These are phyloP conservation scores for Tetrapisispora nanseiensis DNA, from an alignment of 805 yeast genomes.

Conservation along the genomic window DNA sequence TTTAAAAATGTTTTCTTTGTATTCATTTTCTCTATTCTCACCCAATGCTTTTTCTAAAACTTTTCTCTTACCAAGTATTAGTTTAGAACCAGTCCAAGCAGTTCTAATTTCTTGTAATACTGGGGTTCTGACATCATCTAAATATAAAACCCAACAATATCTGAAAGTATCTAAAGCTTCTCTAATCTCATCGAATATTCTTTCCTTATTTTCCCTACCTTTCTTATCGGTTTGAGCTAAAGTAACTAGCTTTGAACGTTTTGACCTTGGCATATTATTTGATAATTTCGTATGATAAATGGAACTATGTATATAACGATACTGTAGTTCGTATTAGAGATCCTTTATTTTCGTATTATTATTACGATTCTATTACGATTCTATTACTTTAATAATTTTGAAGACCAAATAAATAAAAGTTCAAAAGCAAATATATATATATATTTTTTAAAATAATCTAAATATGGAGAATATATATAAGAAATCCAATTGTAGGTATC, in stretches of 20 bases:
- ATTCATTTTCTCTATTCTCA: conserved; percentile 77
- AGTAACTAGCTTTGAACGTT: conserved; percentile 91
- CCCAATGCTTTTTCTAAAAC: conserved; percentile 92
- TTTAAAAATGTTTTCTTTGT: conserved; percentile 70
- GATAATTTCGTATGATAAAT: too few species aligned
- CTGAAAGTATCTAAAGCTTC: conserved; percentile 65
- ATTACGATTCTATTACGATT: too few species aligned
- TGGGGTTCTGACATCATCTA: conserved; percentile 92
- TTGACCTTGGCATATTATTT: conserved; percentile 99
- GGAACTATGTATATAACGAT: too few species aligned
- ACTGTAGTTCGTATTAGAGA: too few species aligned
- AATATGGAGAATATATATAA: too few species aligned
- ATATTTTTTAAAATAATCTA: too few species aligned
- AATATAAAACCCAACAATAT: conserved; percentile 75
- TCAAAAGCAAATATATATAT: too few species aligned
- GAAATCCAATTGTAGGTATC: too few species aligned
- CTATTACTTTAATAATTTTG: too few species aligned
- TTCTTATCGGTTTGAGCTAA: conserved; percentile 94
- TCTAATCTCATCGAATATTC: conserved; percentile 86
- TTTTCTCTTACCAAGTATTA: conserved; percentile 84
- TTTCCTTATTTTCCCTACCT: conserved; percentile 84
- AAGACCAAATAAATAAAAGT: too few species aligned
- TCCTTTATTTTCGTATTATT: too few species aligned
- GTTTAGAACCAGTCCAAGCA: conserved; percentile 86
- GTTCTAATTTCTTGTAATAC: conserved; percentile 86